These are phyloP conservation scores for Plasmodium billcollinsi DNA, from an alignment of 169 alveolate species.

Conservation along the genomic window DNA sequence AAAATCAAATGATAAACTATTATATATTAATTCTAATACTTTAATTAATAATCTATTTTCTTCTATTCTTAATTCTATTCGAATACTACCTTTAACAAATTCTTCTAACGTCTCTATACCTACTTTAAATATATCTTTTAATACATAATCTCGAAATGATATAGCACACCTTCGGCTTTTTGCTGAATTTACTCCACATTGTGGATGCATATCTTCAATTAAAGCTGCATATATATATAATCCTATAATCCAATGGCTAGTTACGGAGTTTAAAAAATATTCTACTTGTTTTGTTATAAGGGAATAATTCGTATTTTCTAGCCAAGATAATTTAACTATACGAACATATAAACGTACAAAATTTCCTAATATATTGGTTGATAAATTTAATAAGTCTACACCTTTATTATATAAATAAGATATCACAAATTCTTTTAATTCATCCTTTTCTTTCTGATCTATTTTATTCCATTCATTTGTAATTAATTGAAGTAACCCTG, in stretches of 20 bases:
- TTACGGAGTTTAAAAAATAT: slow-evolving; percentile 90
- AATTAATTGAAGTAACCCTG: slow-evolving; percentile 88
- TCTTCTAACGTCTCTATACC: slow-evolving; percentile 80
- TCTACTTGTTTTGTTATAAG: slow-evolving; percentile 86
- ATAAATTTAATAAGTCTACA: slow-evolving; percentile 91
- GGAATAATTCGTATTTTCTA: slow-evolving; percentile 89
- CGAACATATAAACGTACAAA: slow-evolving; percentile 91
- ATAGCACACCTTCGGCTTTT: slow-evolving; percentile 94
- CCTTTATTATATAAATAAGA: slow-evolving; percentile 92
- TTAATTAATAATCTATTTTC: slow-evolving; percentile 84
- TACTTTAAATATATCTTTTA: slow-evolving; percentile 91
- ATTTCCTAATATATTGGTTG: slow-evolving; percentile 92
- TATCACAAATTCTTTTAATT: slow-evolving; percentile 90
- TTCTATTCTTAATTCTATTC: slow-evolving; percentile 68
- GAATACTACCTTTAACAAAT: slow-evolving; percentile 70
- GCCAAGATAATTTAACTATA: slow-evolving; percentile 91
- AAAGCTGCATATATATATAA: slow-evolving; percentile 92
- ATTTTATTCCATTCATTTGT: slow-evolving; percentile 92
- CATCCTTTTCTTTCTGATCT: slow-evolving; percentile 90
- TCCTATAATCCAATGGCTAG: slow-evolving; percentile 95
- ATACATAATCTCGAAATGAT: slow-evolving; percentile 94
- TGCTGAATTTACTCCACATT: slow-evolving; percentile 88
- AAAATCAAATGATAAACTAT: slow-evolving; percentile 94
- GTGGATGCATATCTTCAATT: slow-evolving; percentile 91
- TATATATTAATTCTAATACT: slow-evolving; percentile 92